A percentile compares a stretch with the other conserved stretches of the same genome.
Evolutionary conservation across 2,329 filamentous ascomycete genomes (phyloP).

Genomic region (Didymellaceae sp.): DNA sequence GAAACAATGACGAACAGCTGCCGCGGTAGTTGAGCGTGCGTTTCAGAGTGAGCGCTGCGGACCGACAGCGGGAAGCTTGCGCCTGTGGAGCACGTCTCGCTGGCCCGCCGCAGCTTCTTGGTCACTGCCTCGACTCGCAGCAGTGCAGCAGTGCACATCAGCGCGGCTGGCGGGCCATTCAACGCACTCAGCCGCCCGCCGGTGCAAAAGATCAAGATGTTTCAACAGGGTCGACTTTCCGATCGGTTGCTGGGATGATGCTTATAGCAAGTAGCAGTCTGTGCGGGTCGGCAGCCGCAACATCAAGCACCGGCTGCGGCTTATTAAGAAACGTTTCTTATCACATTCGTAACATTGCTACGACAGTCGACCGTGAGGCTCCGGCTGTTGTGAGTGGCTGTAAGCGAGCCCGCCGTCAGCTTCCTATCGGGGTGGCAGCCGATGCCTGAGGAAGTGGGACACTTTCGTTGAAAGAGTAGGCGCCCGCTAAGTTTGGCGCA

Average conservation of each 20-base stretch:
- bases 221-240: conserved; percentile 34
- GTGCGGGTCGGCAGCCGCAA: conserved; percentile 24
- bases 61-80: conserved; percentile 24
- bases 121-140: conserved; percentile 39
- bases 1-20: conserved; percentile 31
- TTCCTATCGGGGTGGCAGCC: conserved; percentile 47
- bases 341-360: conserved; percentile 22
- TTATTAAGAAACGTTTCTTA: conserved; percentile 29
- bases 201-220: conserved; percentile 27
- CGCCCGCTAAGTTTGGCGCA: conserved; percentile 44
- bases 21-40: conserved; percentile 37
- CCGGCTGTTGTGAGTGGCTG: conserved; percentile 42
- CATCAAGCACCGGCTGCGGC: conserved; percentile 26
- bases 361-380: conserved; percentile 36
- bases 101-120: conserved; percentile 7
- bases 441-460: conserved; percentile 37
- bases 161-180: conserved; percentile 43
- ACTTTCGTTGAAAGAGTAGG: conserved; percentile 39
- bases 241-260: conserved; percentile 37
- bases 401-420: conserved; percentile 42
- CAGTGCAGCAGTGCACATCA: conserved; percentile 40
- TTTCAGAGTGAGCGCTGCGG: conserved; percentile 41
- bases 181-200: conserved; percentile 21
- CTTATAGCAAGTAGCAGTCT: conserved; percentile 12
- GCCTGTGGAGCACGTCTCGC: conserved; percentile 19